These are phyloP conservation scores for Orychophragmus violaceus DNA, from an alignment of 345 rosid species.

Conservation along the genomic window DNA sequence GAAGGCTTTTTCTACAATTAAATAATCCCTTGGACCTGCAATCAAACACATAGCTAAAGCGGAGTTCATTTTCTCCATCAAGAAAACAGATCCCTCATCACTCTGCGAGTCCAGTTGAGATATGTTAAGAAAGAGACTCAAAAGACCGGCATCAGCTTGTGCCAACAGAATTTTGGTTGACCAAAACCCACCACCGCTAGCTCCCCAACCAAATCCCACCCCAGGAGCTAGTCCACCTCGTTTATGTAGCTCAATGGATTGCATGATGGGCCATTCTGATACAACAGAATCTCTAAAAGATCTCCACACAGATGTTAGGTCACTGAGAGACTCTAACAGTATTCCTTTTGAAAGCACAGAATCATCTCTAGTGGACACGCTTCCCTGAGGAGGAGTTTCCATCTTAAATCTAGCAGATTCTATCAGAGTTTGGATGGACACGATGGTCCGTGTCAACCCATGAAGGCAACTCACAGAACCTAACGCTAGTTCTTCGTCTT, in stretches of 20 bases:
- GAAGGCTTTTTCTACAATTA: slow-evolving; percentile 52
- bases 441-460: slow-evolving; percentile 44
- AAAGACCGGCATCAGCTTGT: slow-evolving; percentile 60
- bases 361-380: slow-evolving; percentile 44
- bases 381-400: slow-evolving; percentile 30
- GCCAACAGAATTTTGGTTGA: slow-evolving; percentile 53
- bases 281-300: slow-evolving; percentile 42
- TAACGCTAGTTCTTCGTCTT: slow-evolving; percentile 52
- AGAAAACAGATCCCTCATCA: slow-evolving; percentile 32
- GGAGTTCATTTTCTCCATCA: slow-evolving; percentile 41
- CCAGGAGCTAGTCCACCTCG: slow-evolving; percentile 97
- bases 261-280: slow-evolving; percentile 55
- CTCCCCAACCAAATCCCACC: slow-evolving; percentile 90
- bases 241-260: slow-evolving; percentile 66
- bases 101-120: slow-evolving; percentile 28
- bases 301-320: slow-evolving; percentile 40
- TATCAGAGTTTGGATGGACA: slow-evolving; percentile 52
- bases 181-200: slow-evolving; percentile 88
- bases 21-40: slow-evolving; percentile 62
- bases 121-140: slow-evolving; percentile 47
- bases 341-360: slow-evolving; percentile 60
- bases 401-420: slow-evolving; percentile 44
- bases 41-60: slow-evolving; percentile 53
- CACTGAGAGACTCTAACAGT: slow-evolving; percentile 42
- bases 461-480: slow-evolving; percentile 69